Conservation (phyloP, 1,284 basidiomycete species). For the Ceratobasidium theobromae region DNA sequence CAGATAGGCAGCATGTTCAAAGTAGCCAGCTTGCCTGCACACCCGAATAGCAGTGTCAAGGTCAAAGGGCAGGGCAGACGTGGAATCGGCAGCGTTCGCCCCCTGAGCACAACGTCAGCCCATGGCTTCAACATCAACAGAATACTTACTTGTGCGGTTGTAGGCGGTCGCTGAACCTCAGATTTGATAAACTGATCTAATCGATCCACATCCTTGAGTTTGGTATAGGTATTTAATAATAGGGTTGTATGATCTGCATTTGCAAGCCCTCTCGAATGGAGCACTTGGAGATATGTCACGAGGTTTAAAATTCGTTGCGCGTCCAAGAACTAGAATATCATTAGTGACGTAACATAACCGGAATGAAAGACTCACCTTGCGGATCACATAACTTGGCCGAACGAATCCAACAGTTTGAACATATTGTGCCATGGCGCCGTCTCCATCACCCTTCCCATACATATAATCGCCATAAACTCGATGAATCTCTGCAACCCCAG, state of each 20-base stretch:
- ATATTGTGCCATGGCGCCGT: constrained; percentile 91
- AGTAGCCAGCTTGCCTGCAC: constrained; percentile 95
- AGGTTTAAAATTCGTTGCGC: constrained; percentile 95
- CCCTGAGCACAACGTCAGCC: constrained; percentile 41
- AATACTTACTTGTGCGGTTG: not conserved
- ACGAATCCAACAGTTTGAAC: constrained; percentile 86
- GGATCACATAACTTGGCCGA: constrained; percentile 94
- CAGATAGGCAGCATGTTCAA: constrained; percentile 91
- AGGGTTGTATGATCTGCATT: constrained; percentile 98
- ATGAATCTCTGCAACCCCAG: constrained; percentile 82
- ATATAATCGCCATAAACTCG: constrained; percentile 89
- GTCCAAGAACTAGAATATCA: constrained; percentile 76
- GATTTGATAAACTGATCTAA: constrained; percentile 92
- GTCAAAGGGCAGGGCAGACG: constrained; percentile 85
- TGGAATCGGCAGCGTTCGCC: constrained; percentile 46
- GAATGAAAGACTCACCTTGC: constrained; percentile 64
- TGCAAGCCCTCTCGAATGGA: constrained; percentile 85
- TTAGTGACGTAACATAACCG: not conserved
- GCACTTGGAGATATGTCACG: constrained; percentile 92
- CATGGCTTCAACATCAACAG: constrained; percentile 14
- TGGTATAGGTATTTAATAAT: constrained; percentile 94
- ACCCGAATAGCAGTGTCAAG: constrained; percentile 96
- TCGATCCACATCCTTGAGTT: constrained; percentile 86
- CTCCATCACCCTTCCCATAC: constrained; percentile 89
- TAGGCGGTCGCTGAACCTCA: constrained; percentile 46